Conservation (phyloP, 345 rosid species). For the Citrus medica region DNA sequence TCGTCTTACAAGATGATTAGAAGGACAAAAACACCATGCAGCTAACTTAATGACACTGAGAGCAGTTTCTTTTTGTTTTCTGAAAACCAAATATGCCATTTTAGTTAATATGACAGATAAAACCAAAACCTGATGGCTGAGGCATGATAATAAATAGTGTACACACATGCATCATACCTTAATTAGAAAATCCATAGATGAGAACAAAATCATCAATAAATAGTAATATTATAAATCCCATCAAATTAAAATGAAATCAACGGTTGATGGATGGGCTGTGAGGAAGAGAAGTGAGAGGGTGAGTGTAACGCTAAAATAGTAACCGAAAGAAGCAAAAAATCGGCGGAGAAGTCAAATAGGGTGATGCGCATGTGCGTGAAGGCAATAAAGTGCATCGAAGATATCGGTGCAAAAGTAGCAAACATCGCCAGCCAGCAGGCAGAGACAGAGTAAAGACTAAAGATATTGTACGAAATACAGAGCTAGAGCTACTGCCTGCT, state of each 20-base stretch:
- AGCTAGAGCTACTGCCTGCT: neutral
- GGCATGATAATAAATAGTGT: neutral
- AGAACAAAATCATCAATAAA: neutral
- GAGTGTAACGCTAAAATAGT: neutral
- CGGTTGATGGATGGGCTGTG: neutral
- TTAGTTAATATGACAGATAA: neutral
- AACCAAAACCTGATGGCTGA: neutral
- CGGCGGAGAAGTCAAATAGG: conserved; percentile 7
- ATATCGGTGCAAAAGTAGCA: conserved; percentile 6
- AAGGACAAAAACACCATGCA: neutral
- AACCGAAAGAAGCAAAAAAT: neutral
- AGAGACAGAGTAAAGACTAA: neutral
- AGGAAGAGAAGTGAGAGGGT: neutral
- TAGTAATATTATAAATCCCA: neutral
- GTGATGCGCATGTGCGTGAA: conserved; percentile 3
- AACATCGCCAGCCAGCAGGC: conserved; percentile 13
- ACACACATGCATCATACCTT: neutral
- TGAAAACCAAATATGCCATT: neutral
- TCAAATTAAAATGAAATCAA: neutral
- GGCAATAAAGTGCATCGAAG: conserved; percentile 10
- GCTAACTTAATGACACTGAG: neutral
- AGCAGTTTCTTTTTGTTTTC: neutral
- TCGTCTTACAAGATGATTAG: neutral
- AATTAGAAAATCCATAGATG: neutral
- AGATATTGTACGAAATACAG: neutral